A percentile compares a stretch with the other conserved stretches of the same genome.
Evolutionary conservation across 805 yeast species (phyloP).

Genomic region (Myxozyma kluyveri): DNA sequence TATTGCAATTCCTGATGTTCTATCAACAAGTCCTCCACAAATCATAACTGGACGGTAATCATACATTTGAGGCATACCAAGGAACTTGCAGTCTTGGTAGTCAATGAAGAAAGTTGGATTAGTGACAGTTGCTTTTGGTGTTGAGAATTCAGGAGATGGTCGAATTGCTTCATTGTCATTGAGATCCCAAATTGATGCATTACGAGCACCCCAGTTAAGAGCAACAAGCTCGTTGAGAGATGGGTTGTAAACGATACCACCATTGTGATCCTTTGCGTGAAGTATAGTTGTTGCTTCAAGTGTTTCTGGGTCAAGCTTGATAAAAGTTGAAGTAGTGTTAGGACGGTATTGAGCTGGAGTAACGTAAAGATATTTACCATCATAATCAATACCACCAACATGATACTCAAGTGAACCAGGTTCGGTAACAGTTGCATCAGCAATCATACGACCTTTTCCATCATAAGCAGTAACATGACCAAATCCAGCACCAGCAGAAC

Average conservation of each 20-base stretch:
- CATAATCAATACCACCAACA: constrained; percentile 16
- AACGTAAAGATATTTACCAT: constrained; percentile 14
- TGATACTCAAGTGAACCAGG: constrained; percentile 10
- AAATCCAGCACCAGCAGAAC: constrained; percentile 12
- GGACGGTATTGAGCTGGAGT: constrained; percentile 17
- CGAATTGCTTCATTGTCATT: not conserved
- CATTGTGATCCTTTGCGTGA: constrained; percentile 13
- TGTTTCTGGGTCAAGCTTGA: constrained; percentile 13
- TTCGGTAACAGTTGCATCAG: constrained; percentile 15
- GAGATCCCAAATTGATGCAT: constrained; percentile 6
- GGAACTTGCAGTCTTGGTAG: constrained; percentile 17
- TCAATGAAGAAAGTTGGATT: constrained; percentile 15
- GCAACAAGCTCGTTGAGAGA: constrained; percentile 4
- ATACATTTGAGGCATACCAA: constrained; percentile 7
- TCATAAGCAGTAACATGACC: constrained; percentile 13
- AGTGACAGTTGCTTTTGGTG: not conserved
- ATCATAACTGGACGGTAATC: constrained; percentile 6
- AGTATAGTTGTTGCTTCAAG: constrained; percentile 7
- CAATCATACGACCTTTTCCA: constrained; percentile 10
- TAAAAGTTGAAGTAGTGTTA: constrained; percentile 11
- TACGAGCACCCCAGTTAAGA: constrained; percentile 17
- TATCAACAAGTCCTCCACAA: constrained; percentile 12
- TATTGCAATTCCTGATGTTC: constrained; percentile 12
- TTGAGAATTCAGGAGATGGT: constrained; percentile 9
- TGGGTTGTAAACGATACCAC: constrained; percentile 13